Base-by-base conservation (phyloP, 2,329 filamentous ascomycete species). In the Aspergillus terreus region DNA sequence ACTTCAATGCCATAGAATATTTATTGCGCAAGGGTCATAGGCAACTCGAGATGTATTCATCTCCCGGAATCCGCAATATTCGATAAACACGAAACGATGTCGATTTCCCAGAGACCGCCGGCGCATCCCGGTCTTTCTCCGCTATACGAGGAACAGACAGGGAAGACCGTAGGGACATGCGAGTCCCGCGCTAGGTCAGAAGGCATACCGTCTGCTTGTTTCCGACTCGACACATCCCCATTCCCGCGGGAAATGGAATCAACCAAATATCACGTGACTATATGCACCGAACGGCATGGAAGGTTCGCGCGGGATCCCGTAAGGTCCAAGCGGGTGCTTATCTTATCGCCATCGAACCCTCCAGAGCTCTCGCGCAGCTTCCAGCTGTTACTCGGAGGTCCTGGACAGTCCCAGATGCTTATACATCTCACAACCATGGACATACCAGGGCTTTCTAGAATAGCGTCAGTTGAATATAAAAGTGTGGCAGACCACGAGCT, bases 1-100 rank as follows among this genome's bases (percentile, higher is more conserved):
- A 96, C 65, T 96, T 96, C 71, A 78, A 80, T 14, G 86, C 90
- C 5, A 86, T 96, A 51, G 92, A 96, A 70, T 94, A 90, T 68
- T 76, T 95, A 32, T 68, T 96, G 47, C 82, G 92, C 54, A 92
- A 90, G 68, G 92, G 92, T 19, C 80, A 82, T 38, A 82, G 89
- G 42, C 90, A 96, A 67, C 76, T 96, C 15, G 90, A 95, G 57
- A 81, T 85, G 43, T 94, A 94, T 71, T 83, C 86, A n/a, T 82
- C 86, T 5, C 84, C 87, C 23, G 87, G 86, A 2, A 91, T 95
- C 63, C 89, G 84, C 64, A 89, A 94, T 68, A 85, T 95, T 49
- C 64, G 64, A 52, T 69, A 65, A 38, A 65, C 63, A 27, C 23
- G 27, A 19, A 49, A 19, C 15, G 40, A 36, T 7, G 17, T 38